Evolutionary conservation across 169 alveolate species (phyloP).

Genomic region (Eimeria necatrix): DNA sequence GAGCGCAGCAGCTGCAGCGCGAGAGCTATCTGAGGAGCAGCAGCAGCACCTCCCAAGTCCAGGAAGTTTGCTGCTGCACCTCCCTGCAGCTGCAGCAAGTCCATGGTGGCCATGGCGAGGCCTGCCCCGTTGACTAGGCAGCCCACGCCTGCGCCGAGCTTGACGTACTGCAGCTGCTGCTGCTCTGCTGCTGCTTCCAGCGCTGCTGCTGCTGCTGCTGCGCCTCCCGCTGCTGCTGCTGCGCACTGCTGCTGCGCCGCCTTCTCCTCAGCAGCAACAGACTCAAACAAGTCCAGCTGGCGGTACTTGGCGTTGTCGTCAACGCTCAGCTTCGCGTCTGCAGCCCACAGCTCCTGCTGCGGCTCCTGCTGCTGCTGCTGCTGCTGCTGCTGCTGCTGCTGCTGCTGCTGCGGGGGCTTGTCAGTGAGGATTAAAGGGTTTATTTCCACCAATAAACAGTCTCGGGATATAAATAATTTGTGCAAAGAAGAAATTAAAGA

Average conservation of each 20-base stretch:
- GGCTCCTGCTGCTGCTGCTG: too few species aligned
- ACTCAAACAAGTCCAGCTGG: conserved; percentile 91
- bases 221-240: too few species aligned
- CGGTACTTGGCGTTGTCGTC: conserved; percentile 98
- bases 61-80: conserved; percentile 98
- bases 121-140: conserved; percentile 98
- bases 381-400: too few species aligned
- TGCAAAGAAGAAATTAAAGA: conserved; percentile 83
- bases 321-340: conserved; percentile 96
- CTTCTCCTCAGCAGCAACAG: too few species aligned
- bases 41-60: conserved; percentile 98
- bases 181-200: conserved; percentile 95
- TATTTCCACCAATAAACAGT: conserved; percentile 96
- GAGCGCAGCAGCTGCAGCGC: conserved; percentile 94
- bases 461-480: conserved; percentile 92
- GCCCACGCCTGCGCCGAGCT: conserved; percentile 95
- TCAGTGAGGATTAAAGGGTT: conserved; percentile 95
- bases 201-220: too few species aligned
- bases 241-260: too few species aligned
- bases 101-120: conserved; percentile 99
- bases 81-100: conserved; percentile 86
- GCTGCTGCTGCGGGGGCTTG: too few species aligned
- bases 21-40: conserved; percentile 92
- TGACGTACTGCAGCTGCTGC: conserved; percentile 94
- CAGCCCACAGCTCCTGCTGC: conserved; percentile 91